A percentile compares a stretch with the other conserved stretches of the same genome.
These are phyloP conservation scores for Diplodia corticola DNA, from an alignment of 2,329 filamentous ascomycete genomes.

Conservation along the genomic window DNA sequence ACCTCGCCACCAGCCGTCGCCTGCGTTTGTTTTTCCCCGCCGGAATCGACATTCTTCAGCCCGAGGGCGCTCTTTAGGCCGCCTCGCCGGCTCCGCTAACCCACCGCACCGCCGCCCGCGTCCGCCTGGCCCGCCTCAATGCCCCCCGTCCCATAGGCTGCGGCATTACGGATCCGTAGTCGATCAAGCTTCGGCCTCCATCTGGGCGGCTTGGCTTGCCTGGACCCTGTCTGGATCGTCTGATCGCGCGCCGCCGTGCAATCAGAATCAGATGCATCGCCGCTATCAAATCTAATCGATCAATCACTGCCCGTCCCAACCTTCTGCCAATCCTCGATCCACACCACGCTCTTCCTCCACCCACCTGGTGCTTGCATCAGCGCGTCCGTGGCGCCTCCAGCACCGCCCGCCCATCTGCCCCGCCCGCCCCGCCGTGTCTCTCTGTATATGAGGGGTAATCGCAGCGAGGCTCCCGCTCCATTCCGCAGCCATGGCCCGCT, in stretches of 20 bases:
- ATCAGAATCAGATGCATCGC: background rate
- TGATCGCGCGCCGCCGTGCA: background rate
- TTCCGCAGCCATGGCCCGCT: slow-evolving; percentile 2
- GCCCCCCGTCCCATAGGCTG: slow-evolving; percentile 3
- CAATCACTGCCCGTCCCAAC: background rate
- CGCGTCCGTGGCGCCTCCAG: background rate
- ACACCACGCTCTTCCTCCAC: background rate
- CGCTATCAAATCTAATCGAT: slow-evolving; percentile 17
- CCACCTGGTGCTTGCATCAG: background rate
- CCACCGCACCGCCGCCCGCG: slow-evolving; percentile 1
- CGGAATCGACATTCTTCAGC: slow-evolving; percentile 14
- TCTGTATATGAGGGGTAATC: slow-evolving; percentile 21
- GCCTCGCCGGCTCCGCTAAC: background rate
- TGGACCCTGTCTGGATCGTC: slow-evolving; percentile 8
- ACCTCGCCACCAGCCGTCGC: slow-evolving; percentile 9
- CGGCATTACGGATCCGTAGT: slow-evolving; percentile 17
- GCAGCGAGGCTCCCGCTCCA: background rate
- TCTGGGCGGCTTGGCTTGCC: slow-evolving; percentile 2
- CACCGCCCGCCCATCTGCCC: background rate
- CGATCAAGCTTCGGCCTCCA: background rate
- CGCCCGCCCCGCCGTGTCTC: background rate
- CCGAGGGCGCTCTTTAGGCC: background rate
- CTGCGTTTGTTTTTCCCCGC: slow-evolving; percentile 5
- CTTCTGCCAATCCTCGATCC: background rate
- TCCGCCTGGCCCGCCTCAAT: background rate